A percentile compares a stretch with the other conserved stretches of the same genome.
These are phyloP conservation scores for Mangifera indica DNA, from an alignment of 345 rosid genomes.

Conservation along the genomic window DNA sequence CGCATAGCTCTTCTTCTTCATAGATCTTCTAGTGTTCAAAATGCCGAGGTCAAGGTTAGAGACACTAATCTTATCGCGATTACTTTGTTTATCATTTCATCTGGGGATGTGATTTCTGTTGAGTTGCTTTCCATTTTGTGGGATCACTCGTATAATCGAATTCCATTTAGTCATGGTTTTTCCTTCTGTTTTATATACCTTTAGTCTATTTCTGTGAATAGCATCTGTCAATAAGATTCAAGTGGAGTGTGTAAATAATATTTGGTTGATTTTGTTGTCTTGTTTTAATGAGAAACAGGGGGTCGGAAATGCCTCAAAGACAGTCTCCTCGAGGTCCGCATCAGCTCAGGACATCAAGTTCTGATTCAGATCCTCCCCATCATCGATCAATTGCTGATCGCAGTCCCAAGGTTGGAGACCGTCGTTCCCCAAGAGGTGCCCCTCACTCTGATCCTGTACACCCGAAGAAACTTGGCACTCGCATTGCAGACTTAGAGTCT, in stretches of 20 bases:
- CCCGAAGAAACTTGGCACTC: conserved; percentile 79
- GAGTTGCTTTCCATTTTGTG: background rate
- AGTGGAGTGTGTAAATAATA: background rate
- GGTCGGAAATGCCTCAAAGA: conserved; percentile 71
- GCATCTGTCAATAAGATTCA: background rate
- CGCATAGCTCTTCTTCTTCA: conserved; percentile 12
- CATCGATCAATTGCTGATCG: conserved; percentile 56
- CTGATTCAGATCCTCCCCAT: conserved; percentile 50
- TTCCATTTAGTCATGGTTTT: too few species aligned
- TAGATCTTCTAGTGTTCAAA: conserved; percentile 15
- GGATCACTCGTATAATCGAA: background rate
- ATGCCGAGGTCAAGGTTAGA: conserved; percentile 88
- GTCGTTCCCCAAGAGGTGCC: conserved; percentile 73
- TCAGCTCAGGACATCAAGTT: conserved; percentile 56
- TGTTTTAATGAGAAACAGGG: conserved; percentile 32
- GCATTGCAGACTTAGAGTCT: conserved; percentile 81
- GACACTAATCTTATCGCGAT: background rate
- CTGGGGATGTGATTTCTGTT: background rate
- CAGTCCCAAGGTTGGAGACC: conserved; percentile 69
- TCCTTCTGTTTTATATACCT: background rate
- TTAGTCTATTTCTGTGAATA: background rate
- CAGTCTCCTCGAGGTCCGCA: conserved; percentile 62
- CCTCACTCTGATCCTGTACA: conserved; percentile 55
- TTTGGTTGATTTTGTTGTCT: background rate
- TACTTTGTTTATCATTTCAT: background rate